These are phyloP conservation scores for Colletotrichum kahawae DNA, from an alignment of 2,329 filamentous ascomycete species.

Conservation along the genomic window DNA sequence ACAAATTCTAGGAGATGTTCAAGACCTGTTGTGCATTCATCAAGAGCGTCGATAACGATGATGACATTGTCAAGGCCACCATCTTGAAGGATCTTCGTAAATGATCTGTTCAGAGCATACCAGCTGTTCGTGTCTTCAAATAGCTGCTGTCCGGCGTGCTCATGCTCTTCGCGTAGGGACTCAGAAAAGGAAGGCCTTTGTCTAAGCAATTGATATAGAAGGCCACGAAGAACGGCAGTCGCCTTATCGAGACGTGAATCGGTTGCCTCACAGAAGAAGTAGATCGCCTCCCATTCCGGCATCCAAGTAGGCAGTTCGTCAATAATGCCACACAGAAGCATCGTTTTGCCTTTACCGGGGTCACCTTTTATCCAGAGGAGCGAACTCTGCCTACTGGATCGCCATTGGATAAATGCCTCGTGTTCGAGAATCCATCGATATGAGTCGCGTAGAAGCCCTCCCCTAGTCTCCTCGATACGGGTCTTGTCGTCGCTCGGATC, in stretches of 20 bases:
- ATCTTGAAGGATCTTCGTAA: conserved; percentile 43
- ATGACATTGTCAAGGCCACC: conserved; percentile 27
- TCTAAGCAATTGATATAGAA: conserved; percentile 44
- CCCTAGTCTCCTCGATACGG: conserved; percentile 39
- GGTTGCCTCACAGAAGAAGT: conserved; percentile 49
- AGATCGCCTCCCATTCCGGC: conserved; percentile 15
- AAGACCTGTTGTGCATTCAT: background rate
- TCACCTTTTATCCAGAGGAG: conserved; percentile 43
- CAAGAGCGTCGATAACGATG: conserved; percentile 38
- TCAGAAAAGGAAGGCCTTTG: background rate
- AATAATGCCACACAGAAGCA: conserved; percentile 44
- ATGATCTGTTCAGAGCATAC: conserved; percentile 38
- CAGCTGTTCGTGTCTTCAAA: conserved; percentile 40
- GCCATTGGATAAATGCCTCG: conserved; percentile 30
- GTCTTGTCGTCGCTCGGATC: conserved; percentile 38
- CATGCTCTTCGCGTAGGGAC: background rate
- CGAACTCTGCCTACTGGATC: background rate
- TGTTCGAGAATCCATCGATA: conserved; percentile 40
- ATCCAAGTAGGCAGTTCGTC: conserved; percentile 29
- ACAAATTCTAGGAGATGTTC: conserved; percentile 40
- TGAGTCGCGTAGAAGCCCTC: conserved; percentile 33
- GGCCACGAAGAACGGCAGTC: conserved; percentile 43
- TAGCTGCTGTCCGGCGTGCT: conserved; percentile 30
- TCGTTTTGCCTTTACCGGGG: conserved; percentile 49
- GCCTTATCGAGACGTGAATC: conserved; percentile 41